These are phyloP conservation scores for Lecanicillium sp. DNA, from an alignment of 2,329 filamentous ascomycete species.

Conservation along the genomic window DNA sequence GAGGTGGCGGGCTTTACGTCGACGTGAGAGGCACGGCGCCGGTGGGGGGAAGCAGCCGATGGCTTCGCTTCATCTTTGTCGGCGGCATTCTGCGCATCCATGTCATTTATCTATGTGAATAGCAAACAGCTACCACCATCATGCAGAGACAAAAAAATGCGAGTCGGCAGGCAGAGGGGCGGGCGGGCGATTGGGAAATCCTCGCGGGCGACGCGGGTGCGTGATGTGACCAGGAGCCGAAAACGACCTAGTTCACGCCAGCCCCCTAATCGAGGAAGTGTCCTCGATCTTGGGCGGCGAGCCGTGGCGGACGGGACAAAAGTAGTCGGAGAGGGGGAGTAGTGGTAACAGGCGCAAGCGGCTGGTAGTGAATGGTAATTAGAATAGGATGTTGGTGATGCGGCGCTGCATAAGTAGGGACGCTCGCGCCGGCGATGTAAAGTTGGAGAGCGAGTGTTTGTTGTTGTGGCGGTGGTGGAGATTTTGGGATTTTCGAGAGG, in stretches of 20 bases:
- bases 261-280: too few species aligned
- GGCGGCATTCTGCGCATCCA: constrained; percentile 62
- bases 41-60: constrained; percentile 43
- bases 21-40: constrained; percentile 8
- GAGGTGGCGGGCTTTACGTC: constrained; percentile 5
- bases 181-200: constrained; percentile 9
- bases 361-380: too few species aligned
- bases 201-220: background rate
- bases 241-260: background rate
- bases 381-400: too few species aligned
- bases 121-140: constrained; percentile 49
- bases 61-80: constrained; percentile 55
- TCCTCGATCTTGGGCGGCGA: too few species aligned
- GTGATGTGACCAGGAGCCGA: background rate
- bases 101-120: constrained; percentile 52
- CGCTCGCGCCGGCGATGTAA: constrained; percentile 7
- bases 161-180: constrained; percentile 11
- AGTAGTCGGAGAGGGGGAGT: too few species aligned
- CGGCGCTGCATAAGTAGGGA: constrained; percentile 9
- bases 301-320: too few species aligned
- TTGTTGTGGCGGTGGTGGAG: constrained; percentile 5
- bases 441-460: constrained; percentile 15
- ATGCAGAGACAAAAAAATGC: constrained; percentile 30
- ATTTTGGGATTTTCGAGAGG: constrained; percentile 10
- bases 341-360: too few species aligned